These are phyloP conservation scores for Lepidium africanum DNA, from an alignment of 345 rosid genomes.

Conservation along the genomic window DNA sequence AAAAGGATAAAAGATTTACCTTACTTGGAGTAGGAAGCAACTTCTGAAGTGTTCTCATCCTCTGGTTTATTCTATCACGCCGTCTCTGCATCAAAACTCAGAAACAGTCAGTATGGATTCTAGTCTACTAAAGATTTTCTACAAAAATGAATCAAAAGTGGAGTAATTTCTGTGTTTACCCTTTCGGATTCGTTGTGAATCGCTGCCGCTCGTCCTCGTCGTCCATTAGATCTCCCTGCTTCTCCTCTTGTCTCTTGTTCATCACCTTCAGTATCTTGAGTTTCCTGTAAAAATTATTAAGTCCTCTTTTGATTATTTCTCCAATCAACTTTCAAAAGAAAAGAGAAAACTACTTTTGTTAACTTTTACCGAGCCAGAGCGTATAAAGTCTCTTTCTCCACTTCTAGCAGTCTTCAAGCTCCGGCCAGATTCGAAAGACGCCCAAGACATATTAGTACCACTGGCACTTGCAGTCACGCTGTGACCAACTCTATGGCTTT, in stretches of 20 bases:
- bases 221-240: constrained; percentile 34
- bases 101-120: neutral
- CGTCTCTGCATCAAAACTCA: constrained; percentile 34
- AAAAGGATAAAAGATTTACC: constrained; percentile 22
- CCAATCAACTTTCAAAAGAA: neutral
- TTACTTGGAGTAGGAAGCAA: constrained; percentile 64
- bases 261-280: constrained; percentile 45
- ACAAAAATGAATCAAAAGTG: neutral
- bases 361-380: constrained; percentile 42
- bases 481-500: constrained; percentile 23
- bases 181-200: constrained; percentile 55
- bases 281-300: constrained; percentile 9
- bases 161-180: constrained; percentile 20
- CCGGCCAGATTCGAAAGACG: constrained; percentile 37
- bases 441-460: constrained; percentile 31
- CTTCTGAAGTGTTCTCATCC: constrained; percentile 68
- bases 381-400: constrained; percentile 38
- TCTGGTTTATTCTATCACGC: constrained; percentile 66
- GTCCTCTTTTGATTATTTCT: neutral
- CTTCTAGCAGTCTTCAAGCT: constrained; percentile 39
- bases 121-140: neutral
- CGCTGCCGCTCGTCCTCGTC: constrained; percentile 41
- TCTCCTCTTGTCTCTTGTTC: constrained; percentile 33
- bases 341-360: neutral
- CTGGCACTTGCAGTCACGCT: constrained; percentile 30